Base-by-base conservation (phyloP, 495 filamentous ascomycete species). In the Aspergillus heteromorphus region DNA sequence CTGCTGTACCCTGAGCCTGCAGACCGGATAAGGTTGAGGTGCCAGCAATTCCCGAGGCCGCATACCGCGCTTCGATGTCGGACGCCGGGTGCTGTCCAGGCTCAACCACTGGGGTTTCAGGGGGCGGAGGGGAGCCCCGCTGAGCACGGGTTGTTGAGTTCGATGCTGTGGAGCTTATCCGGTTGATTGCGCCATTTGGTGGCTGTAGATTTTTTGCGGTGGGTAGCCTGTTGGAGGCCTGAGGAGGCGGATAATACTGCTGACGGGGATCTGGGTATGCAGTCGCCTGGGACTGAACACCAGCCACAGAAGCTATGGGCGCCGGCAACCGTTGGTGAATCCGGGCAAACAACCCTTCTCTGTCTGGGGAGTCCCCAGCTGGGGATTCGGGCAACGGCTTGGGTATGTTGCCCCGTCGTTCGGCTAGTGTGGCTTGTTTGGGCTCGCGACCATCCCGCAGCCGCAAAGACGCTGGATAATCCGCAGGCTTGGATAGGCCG, bases 71-170 rank as follows among this genome's bases (percentile, higher is more conserved):
- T 65, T 95, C 89, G 65, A 97, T 95, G 38, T 87, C 87, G 20
- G 87, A 87, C 18, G 83, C 83, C 1, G 87, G 82, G 25, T 84
- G 76, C 51, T 80, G 81, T 17, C 80, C 81, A 2, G 87, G 86
- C 36, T 86, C 86, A 9, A 88, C 80, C 40, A 91, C 79, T n/a
- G 93, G 93, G 0, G 93, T 97, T 66, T 97, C 95, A 3, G 93
- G 93, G 4, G 93, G 93, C 6, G 95, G 92, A 2, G 93, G 93
- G 18, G 92, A 97, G 17, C 93, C 93, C 58, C 93, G 82, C 65
- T 90, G 87, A 27, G 92, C 93, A 53, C 89, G 81, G 9, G 95
- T 97, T 7, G 93, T 98, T 1, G 92, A 95, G 0, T 84, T 95
- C 0, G 93, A 97, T 14, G 92, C 91, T 23, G 88, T 91, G 0